A percentile compares a stretch with the other conserved stretches of the same genome.
Evolutionary conservation across 2,329 filamentous ascomycete species (phyloP).

Genomic region (Pseudocercospora fuligena): DNA sequence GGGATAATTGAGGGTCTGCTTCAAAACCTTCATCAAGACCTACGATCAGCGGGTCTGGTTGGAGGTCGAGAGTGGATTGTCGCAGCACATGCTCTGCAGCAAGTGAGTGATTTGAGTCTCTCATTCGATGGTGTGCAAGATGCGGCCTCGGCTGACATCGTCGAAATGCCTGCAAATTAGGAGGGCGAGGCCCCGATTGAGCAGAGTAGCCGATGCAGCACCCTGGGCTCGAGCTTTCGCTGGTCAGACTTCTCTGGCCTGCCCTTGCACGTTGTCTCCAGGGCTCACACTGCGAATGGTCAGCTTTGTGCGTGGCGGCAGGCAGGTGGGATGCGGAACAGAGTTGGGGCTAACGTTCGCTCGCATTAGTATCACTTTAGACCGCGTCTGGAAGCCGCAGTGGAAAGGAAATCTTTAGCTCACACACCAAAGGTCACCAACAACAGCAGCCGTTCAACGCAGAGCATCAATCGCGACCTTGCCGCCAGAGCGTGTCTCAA

Average conservation of each 20-base stretch:
- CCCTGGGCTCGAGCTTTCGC: background rate
- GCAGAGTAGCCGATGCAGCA: slow-evolving; percentile 5
- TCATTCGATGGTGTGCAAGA: slow-evolving; percentile 7
- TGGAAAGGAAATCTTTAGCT: slow-evolving; percentile 2
- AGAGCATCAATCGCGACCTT: slow-evolving; percentile 4
- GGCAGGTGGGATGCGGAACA: background rate
- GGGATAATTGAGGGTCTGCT: background rate
- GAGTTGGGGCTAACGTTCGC: background rate
- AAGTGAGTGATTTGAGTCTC: background rate
- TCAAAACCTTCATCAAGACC: background rate
- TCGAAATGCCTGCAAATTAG: background rate
- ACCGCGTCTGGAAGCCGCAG: slow-evolving; percentile 10
- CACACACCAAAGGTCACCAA: background rate
- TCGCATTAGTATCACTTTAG: slow-evolving; percentile 6
- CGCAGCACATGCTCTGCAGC: slow-evolving; percentile 4
- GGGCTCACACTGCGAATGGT: background rate
- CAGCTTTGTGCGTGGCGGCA: background rate
- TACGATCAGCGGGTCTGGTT: background rate
- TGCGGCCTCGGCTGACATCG: slow-evolving; percentile 2
- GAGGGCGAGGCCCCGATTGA: slow-evolving; percentile 1
- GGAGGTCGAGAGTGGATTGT: background rate
- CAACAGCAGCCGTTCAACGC: background rate
- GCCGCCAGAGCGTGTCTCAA: slow-evolving; percentile 6
- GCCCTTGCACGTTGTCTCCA: slow-evolving; percentile 6
- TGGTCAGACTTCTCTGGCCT: background rate